Evolutionary conservation across 176 grass and related monocot genomes (phyloP), one percentile per base, ranked within the genome.

Genomic region (Oryza officinalis): DNA sequence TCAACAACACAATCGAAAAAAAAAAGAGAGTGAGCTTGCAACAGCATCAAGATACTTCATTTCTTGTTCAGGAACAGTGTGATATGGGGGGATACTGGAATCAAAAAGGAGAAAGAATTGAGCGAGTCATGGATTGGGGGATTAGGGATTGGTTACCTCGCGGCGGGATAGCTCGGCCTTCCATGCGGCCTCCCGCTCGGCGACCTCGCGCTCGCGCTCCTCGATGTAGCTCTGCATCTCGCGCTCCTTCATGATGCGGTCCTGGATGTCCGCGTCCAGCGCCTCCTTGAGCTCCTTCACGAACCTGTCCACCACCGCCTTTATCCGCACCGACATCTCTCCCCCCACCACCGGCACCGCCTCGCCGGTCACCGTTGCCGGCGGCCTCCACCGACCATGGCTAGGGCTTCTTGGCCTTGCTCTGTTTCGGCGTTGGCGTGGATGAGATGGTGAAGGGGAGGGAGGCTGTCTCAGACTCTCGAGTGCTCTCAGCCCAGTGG

Each of bases 231-330:
- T 96, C 80, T 92, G 91, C 88, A 97, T 92, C 87, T 99, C 93
- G 30, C 91, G 83, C 91, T 99, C 93, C 93, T 94, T 99, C 96
- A 96, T 94, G 59, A 99, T 84, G 69, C 96, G 85, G 86, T 99
- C 96, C 83, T 99, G 89, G 52, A 99, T 96, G 74, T 99, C 96
- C 73, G 87, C 96, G 70, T 99, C 93, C 74, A 99, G 76, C 41
- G 96, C 96, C 89, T 96, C 96, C 89, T 96, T 93, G 20, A 99
- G 86, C 87, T 96, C 93, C 73, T 84, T 90, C 78, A 96, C 91
- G 86, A 99, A 99, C 89, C 85, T 91, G 80, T 99, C 97, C 18
- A 99, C 97, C 84, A 96, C 97, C 25, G 93, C 84, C 88, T 99
- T 99, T 80, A 99, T 96, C 63, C 93, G 70, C 38, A 92, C 71